Evolutionary conservation across 2,329 filamentous ascomycete species (phyloP).

Genomic region (Aspergillus awamori): DNA sequence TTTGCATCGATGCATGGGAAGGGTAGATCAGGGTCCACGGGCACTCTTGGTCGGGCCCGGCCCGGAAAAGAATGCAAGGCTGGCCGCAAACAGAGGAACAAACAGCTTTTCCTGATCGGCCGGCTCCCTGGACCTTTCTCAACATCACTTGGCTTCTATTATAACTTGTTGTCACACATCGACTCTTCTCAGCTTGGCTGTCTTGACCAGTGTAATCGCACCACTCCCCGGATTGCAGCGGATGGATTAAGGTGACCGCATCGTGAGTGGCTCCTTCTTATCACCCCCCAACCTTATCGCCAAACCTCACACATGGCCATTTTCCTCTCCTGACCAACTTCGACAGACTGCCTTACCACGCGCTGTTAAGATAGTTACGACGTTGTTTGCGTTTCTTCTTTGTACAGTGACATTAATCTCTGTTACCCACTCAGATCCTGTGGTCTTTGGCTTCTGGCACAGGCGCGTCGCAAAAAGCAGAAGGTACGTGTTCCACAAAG

Average conservation of each 20-base stretch:
- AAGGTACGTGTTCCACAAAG: conserved; percentile 1
- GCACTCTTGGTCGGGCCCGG: background rate
- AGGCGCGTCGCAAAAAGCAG: background rate
- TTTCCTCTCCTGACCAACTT: conserved; percentile 6
- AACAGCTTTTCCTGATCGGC: background rate
- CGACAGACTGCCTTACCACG: background rate
- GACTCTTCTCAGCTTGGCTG: background rate
- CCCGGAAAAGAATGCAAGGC: conserved; percentile 1
- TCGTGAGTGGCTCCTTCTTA: conserved; percentile 3
- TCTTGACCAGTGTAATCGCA: background rate
- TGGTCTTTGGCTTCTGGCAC: background rate
- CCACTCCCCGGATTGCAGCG: background rate
- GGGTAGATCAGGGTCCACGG: background rate
- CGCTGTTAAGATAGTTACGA: background rate
- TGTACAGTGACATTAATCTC: background rate
- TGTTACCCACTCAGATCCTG: background rate
- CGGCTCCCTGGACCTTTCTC: background rate
- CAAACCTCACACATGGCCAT: conserved; percentile 4
- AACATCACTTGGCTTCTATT: background rate
- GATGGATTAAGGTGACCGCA: background rate
- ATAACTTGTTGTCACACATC: background rate
- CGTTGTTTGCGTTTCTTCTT: background rate
- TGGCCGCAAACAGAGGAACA: conserved; percentile 6
- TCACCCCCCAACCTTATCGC: background rate
- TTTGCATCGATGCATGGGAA: background rate